Evolutionary conservation across 2,329 filamentous ascomycete species (phyloP), one percentile per base, ranked within the genome.

Genomic region (Aspergillus ruber): DNA sequence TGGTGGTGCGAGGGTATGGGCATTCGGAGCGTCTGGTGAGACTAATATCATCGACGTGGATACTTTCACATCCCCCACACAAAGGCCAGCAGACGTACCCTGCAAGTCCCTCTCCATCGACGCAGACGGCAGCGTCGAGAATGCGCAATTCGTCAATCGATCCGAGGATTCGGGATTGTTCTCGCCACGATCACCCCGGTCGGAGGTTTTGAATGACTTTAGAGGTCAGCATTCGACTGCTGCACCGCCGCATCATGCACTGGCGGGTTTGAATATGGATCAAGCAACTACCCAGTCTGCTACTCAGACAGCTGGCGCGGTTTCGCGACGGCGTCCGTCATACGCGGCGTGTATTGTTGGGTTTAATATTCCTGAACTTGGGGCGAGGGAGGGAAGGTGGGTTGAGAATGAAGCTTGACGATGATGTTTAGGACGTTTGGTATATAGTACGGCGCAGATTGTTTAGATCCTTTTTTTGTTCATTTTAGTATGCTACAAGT

Each of bases 1-100:
- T 42, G 67, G 66, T 1, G 67, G 72, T 17, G 66, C 79, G 25
- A 65, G 70, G 0, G 64, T 81, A n/a, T 81, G 77, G 75, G 76
- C 73, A 0, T 79, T 81, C 53, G 64, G 67, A 13, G 62, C 65
- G 1, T 57, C 69, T 32, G 74, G 74, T 0, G 60, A 69, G 49
- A 74, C 74, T 3, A 69, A 62, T 5, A 67, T 72, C 6, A 78
- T 76, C 67, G 70, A 75, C 45, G 58, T 80, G 4, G 68, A 71
- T 48, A 67, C 60, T 0, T 55, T 55, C 41, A 57, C 58, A 0
- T 57, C 58, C 2, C 32, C 42, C 8, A 44, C 51, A 6, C 51
- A 52, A 12, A 21, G 20, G 6, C 20, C 42, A 6, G 35, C 51
- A 3, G 52, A 57, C n/a, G 47, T 57, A 6, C 54, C 58, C 6